Base-by-base conservation (phyloP, 78 protist species). In the Corallochytrium limacisporum region DNA sequence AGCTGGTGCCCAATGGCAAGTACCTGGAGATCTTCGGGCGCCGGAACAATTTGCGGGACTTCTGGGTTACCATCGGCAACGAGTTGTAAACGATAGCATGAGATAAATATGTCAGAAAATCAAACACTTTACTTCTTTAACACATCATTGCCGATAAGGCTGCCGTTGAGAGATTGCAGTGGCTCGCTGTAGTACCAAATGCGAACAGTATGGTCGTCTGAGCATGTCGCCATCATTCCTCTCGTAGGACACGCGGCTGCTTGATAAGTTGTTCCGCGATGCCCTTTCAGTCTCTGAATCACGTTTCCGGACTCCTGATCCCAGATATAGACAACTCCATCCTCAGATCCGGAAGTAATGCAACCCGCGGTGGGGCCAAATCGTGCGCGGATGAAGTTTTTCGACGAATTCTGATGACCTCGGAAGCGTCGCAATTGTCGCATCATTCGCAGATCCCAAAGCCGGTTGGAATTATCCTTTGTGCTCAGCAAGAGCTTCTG, bases 341-440 rank as follows among this genome's bases (percentile, higher is more conserved):
- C 84, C 63, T 79, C 93, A 0, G 90, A 83, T 16, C 93, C 93
- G 50, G 79, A 56, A 29, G 82, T 42, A 0, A 85, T 80, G 12
- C 62, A 49, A 4, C 59, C 35, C 31, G 67, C 72, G 4, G 77
- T 65, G 12, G 85, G 78, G 16, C 86, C 87, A 49, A 87, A 87
- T 28, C 57, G 5, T 1, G 66, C 46, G 4, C 87, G 65, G n/a
- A 87, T 53, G 36, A 81, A 77, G 74, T 81, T 84, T 28, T 73
- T 76, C 13, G 79, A 53, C 16, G 88, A 78, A 70, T 87, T 87
- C 35, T 74, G 84, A 37, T 87, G 92, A 28, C 92, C 92, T 35
- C 81, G 80, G 74, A 80, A 83, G 9, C 82, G 3, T 37, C 65
- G 74, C 39, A 86, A 42, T 22, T 82, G 70, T 9, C 79, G 56